Evolutionary conservation across 2,329 filamentous ascomycete genomes (phyloP).

Genomic region (Trichoderma gracile): DNA sequence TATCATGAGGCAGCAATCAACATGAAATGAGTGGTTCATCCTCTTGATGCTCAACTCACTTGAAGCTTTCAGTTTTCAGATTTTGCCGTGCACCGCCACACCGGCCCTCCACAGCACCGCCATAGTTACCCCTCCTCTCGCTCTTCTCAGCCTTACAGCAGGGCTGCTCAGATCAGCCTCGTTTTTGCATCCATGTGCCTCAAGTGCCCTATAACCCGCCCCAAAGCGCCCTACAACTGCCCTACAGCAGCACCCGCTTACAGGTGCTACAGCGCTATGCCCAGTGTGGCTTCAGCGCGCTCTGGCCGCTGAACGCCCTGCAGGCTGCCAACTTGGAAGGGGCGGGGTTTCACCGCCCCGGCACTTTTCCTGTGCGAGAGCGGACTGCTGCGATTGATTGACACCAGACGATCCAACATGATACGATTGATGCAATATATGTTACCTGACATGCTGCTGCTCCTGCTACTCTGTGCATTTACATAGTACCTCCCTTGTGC

Average conservation of each 20-base stretch:
- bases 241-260: background rate
- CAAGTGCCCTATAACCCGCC: background rate
- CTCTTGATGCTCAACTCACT: background rate
- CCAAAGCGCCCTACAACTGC: background rate
- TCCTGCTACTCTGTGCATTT: background rate
- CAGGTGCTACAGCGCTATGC: slow-evolving; percentile 1
- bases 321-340: background rate
- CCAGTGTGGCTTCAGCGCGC: background rate
- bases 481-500: too few relatives aligned
- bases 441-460: too few relatives aligned
- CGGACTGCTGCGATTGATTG: too few relatives aligned
- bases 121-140: background rate
- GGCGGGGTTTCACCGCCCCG: background rate
- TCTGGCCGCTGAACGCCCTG: background rate
- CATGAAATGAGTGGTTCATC: background rate
- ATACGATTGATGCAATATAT: background rate
- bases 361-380: background rate
- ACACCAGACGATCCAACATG: background rate
- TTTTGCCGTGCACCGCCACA: background rate
- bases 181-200: background rate
- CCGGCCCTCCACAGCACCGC: background rate
- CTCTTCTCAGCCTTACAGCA: slow-evolving; percentile 4
- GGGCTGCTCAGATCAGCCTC: slow-evolving; percentile 1
- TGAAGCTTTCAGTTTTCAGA: background rate
- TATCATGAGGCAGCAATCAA: background rate